Conservation (phyloP, 1,139 yeast genomes). For the Scheffersomyces segobiensis region DNA sequence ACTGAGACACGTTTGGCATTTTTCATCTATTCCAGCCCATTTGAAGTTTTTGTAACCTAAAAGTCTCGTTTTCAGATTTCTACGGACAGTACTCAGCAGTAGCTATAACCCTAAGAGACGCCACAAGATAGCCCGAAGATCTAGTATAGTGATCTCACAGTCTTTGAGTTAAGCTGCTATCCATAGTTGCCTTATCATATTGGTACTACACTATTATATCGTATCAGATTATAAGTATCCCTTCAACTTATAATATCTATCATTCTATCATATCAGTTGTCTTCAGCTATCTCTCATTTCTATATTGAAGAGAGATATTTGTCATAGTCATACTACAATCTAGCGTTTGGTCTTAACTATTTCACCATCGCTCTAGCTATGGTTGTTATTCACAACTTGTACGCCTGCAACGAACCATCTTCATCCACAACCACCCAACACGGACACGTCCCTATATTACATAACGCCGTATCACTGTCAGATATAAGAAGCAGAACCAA, state of each 20-base stretch:
- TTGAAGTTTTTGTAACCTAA: too few relatives aligned
- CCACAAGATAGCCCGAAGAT: not conserved
- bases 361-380: not conserved
- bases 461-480: slow-evolving; percentile 8
- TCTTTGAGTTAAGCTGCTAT: too few relatives aligned
- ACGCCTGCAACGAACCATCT: slow-evolving; percentile 1
- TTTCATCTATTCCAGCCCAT: not conserved
- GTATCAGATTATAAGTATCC: not conserved
- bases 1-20: not conserved
- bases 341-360: not conserved
- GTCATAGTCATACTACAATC: not conserved
- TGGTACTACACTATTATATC: not conserved
- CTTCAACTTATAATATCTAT: not conserved
- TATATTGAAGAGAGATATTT: not conserved
- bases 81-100: not conserved
- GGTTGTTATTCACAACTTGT: not conserved
- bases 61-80: not conserved
- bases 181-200: not conserved
- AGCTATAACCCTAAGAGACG: not conserved
- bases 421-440: slow-evolving; percentile 1
- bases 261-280: not conserved
- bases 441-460: not conserved
- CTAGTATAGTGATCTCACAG: not conserved
- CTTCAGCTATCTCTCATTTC: not conserved
- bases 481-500: not conserved